These are phyloP conservation scores for Lantana camara DNA, from an alignment of 257 asterid species.

Conservation along the genomic window DNA sequence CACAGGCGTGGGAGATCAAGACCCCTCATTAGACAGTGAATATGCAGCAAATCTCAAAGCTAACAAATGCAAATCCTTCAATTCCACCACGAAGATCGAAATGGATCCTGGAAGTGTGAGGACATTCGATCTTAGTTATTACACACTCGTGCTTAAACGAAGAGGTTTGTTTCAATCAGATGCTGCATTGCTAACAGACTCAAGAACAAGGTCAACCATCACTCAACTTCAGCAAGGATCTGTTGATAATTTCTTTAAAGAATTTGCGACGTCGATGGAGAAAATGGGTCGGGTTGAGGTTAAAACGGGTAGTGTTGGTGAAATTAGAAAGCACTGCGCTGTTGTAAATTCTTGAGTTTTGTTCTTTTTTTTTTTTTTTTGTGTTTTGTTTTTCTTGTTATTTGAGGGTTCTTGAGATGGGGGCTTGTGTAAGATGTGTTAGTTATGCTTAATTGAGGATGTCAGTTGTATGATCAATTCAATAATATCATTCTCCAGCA, in stretches of 20 bases:
- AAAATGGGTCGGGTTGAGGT: conserved; percentile 53
- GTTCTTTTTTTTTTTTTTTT: neutral
- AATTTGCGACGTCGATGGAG: conserved; percentile 56
- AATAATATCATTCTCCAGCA: neutral
- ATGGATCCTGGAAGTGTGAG: conserved; percentile 59
- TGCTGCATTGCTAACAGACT: conserved; percentile 42
- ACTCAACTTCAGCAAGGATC: conserved; percentile 34
- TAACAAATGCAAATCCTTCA: conserved; percentile 40
- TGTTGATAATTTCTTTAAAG: conserved; percentile 30
- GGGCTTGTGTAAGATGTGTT: neutral
- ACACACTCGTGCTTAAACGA: conserved; percentile 43
- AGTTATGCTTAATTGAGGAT: neutral
- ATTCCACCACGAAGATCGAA: conserved; percentile 41
- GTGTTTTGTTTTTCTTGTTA: neutral
- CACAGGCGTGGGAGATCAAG: conserved; percentile 48
- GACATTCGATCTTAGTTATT: conserved; percentile 60
- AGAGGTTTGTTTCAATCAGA: conserved; percentile 59
- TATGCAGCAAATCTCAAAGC: conserved; percentile 52
- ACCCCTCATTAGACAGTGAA: conserved; percentile 57
- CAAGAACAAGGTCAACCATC: conserved; percentile 36
- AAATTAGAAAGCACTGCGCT: conserved; percentile 53
- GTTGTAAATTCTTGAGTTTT: conserved; percentile 34
- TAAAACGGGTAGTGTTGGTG: conserved; percentile 50
- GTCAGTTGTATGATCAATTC: neutral
- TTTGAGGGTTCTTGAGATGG: neutral